Evolutionary conservation across 345 rosid genomes (phyloP).

Genomic region (Schrenkiella parvula): DNA sequence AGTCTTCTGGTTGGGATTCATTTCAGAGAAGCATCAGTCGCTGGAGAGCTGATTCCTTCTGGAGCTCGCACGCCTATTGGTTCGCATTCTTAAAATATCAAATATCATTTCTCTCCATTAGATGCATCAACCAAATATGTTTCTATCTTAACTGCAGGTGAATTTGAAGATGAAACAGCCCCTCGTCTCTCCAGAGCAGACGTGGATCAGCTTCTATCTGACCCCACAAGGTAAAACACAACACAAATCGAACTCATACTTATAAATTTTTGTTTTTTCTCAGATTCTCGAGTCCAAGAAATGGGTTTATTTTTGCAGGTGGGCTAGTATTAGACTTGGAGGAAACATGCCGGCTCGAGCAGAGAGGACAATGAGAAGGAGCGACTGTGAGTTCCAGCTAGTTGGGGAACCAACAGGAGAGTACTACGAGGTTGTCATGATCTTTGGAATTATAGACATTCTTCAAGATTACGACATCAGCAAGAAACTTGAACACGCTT

Average conservation of each 20-base stretch:
- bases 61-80: slow-evolving; percentile 46
- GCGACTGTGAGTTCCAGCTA: slow-evolving; percentile 55
- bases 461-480: slow-evolving; percentile 93
- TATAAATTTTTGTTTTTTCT: neutral
- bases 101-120: neutral
- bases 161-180: slow-evolving; percentile 29
- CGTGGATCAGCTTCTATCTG: slow-evolving; percentile 32
- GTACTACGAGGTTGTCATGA: slow-evolving; percentile 73
- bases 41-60: slow-evolving; percentile 58
- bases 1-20: slow-evolving; percentile 91
- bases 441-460: slow-evolving; percentile 86
- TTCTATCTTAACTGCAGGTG: slow-evolving; percentile 10
- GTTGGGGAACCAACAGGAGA: slow-evolving; percentile 85
- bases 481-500: slow-evolving; percentile 94
- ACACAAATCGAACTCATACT: neutral
- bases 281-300: neutral
- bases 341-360: slow-evolving; percentile 80
- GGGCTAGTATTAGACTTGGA: slow-evolving; percentile 74
- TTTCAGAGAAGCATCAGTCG: slow-evolving; percentile 60
- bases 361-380: slow-evolving; percentile 69
- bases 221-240: slow-evolving; percentile 33
- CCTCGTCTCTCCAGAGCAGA: slow-evolving; percentile 40
- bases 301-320: slow-evolving; percentile 40
- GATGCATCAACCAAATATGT: neutral
- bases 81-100: neutral